Evolutionary conservation across 176 grass and related monocot genomes (phyloP), one percentile per base, ranked within the genome.

Genomic region (Avena eriantha): DNA sequence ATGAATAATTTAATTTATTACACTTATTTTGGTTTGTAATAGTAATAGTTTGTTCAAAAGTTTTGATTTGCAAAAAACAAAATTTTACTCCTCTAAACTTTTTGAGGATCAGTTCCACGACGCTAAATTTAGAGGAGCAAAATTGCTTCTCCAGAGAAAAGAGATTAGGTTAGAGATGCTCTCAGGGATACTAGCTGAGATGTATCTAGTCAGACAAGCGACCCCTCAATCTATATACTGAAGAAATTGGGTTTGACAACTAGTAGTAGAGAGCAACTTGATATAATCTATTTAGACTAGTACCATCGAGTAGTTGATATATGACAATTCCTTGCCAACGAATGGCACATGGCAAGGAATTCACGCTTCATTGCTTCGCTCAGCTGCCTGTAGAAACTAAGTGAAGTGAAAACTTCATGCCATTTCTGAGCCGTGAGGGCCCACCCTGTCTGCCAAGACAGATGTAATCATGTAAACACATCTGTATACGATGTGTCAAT

Each of bases 221-320:
- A 39, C 33, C 34, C 24, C n/a, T n/a, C n/a, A n/a, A 26, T 75
- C 7, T 82, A 29, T n/a, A 33, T 31, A 7, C 0, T 13, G 0
- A 19, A 7, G 11, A 71, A 78, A 22, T 23, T 57, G 59, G 15
- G 41, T 51, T 72, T 79, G 86, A 41, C 57, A 56, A 49, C 60
- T 77, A 77, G 15, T 7, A 35, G 14, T 35, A 24, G 70, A 73
- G 41, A 6, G 36, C 39, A 48, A 73, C 21, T 36, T 68, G 31
- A 9, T 18, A 64, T 64, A 16, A 64, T 12, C 3, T 29, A 29
- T 12, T 29, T 64, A 12, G 11, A 23, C 22, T 26, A 15, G 43
- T 7, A 46, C 43, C 43, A 55, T 55, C 53, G 16, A 55, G 53
- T 55, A 55, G 16, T 55, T 55, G 16, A 18, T 18, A 55, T 39